Conservation (phyloP, 2,329 filamentous ascomycete species). For the Botrytis fabae region DNA sequence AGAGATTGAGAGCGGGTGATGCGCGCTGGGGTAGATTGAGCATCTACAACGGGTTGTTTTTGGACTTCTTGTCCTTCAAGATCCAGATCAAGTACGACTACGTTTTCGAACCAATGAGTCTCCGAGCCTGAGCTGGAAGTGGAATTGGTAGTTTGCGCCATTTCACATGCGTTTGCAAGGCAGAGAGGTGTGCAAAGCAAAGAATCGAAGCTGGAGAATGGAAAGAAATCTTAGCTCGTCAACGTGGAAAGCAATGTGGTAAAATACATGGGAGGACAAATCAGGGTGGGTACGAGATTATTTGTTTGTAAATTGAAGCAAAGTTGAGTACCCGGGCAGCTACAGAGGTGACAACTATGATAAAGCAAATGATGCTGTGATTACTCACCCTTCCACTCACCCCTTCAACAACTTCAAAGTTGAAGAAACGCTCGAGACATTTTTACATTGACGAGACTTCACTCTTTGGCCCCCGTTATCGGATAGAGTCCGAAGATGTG, state of each 20-base stretch:
- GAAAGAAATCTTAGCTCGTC: not conserved
- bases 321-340: not conserved
- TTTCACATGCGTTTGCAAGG: not conserved
- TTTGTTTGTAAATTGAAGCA: not conserved
- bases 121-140: constrained; percentile 1
- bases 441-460: not conserved
- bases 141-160: not conserved
- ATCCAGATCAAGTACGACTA: constrained; percentile 27
- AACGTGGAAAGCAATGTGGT: not conserved
- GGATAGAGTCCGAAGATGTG: not conserved
- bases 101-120: not conserved
- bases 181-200: not conserved
- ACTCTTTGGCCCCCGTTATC: not conserved
- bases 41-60: constrained; percentile 7
- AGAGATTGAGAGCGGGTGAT: constrained; percentile 32
- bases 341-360: not conserved
- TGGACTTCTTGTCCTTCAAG: constrained; percentile 29
- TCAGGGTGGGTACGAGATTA: not conserved
- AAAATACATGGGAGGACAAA: not conserved
- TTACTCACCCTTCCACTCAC: not conserved
- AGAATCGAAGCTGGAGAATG: not conserved
- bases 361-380: not conserved
- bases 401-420: not conserved
- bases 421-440: not conserved
- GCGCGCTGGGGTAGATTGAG: constrained; percentile 18